These are phyloP conservation scores for Pisolithus tinctorius DNA, from an alignment of 768 basidiomycete species.

Conservation along the genomic window DNA sequence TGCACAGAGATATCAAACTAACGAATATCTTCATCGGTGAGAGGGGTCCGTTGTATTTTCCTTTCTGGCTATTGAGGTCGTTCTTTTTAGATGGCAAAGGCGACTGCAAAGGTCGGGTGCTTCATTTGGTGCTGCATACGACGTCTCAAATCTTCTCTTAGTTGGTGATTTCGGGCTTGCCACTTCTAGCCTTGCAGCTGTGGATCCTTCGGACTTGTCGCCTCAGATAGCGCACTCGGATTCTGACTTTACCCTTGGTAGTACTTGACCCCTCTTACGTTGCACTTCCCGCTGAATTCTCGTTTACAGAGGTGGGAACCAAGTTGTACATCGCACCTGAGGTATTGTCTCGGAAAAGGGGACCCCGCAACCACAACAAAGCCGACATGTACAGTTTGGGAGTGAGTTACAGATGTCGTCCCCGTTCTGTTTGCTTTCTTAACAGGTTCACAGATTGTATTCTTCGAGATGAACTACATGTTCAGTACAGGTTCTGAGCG, in stretches of 20 bases:
- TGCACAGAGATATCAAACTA: slow-evolving; percentile 86
- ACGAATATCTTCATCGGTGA: slow-evolving; percentile 91
- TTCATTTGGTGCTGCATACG: neutral
- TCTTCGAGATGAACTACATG: slow-evolving; percentile 92
- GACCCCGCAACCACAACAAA: slow-evolving; percentile 75
- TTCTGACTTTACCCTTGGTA: slow-evolving; percentile 72
- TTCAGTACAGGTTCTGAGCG: slow-evolving; percentile 83
- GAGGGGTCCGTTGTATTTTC: slow-evolving; percentile 11
- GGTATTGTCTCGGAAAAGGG: slow-evolving; percentile 55
- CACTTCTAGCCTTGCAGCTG: slow-evolving; percentile 72
- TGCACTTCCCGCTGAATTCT: neutral
- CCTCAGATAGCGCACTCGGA: slow-evolving; percentile 40
- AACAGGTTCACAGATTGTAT: slow-evolving; percentile 61
- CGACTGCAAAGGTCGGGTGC: slow-evolving; percentile 63
- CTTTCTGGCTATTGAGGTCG: neutral
- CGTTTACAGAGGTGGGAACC: slow-evolving; percentile 75
- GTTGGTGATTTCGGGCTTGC: slow-evolving; percentile 94
- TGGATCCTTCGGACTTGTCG: slow-evolving; percentile 65
- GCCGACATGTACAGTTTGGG: slow-evolving; percentile 95
- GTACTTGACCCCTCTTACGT: slow-evolving; percentile 4
- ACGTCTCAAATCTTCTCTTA: slow-evolving; percentile 15
- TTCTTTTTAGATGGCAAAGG: slow-evolving; percentile 60
- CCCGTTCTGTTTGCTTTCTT: neutral
- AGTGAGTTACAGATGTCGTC: slow-evolving; percentile 36
- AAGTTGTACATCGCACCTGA: slow-evolving; percentile 91